Evolutionary conservation across 2,329 filamentous ascomycete genomes (phyloP).

Genomic region (Clonostachys byssicola): DNA sequence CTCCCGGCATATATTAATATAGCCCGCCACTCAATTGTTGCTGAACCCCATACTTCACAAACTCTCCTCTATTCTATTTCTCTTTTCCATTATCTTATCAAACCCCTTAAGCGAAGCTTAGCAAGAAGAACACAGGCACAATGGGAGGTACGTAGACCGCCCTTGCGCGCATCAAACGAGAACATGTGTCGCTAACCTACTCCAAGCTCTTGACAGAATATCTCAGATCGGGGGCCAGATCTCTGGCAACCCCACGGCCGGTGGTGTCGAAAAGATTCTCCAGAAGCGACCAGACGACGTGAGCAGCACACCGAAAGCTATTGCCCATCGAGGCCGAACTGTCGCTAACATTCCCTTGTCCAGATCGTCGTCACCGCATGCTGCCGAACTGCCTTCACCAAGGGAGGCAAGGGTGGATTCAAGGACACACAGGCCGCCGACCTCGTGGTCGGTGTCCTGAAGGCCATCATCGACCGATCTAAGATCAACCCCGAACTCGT

Average conservation of each 20-base stretch:
- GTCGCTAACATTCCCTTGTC: slow-evolving; percentile 13
- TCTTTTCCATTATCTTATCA: background rate
- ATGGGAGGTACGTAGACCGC: slow-evolving; percentile 12
- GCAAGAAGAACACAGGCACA: slow-evolving; percentile 2
- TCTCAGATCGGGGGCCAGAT: slow-evolving; percentile 60
- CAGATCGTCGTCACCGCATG: slow-evolving; percentile 87
- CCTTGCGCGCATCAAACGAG: background rate
- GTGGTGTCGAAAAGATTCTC: slow-evolving; percentile 51
- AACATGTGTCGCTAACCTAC: slow-evolving; percentile 4
- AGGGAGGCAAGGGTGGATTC: slow-evolving; percentile 88
- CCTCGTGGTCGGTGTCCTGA: slow-evolving; percentile 79
- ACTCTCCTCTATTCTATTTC: background rate
- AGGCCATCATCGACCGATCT: slow-evolving; percentile 76
- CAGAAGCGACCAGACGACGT: slow-evolving; percentile 67
- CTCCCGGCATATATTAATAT: background rate
- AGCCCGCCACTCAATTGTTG: background rate
- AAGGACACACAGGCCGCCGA: slow-evolving; percentile 91
- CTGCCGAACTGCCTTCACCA: slow-evolving; percentile 88
- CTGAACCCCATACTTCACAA: background rate
- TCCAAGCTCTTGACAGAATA: slow-evolving; percentile 51
- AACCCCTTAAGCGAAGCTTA: background rate
- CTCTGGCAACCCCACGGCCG: slow-evolving; percentile 51
- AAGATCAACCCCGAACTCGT: slow-evolving; percentile 84
- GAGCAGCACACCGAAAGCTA: slow-evolving; percentile 27
- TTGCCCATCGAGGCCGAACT: background rate